A percentile compares a stretch with the other conserved stretches of the same genome.
phyloP scores from a whole-genome alignment of 2,329 filamentous ascomycete species.

The Phialophora tarda region DNA sequence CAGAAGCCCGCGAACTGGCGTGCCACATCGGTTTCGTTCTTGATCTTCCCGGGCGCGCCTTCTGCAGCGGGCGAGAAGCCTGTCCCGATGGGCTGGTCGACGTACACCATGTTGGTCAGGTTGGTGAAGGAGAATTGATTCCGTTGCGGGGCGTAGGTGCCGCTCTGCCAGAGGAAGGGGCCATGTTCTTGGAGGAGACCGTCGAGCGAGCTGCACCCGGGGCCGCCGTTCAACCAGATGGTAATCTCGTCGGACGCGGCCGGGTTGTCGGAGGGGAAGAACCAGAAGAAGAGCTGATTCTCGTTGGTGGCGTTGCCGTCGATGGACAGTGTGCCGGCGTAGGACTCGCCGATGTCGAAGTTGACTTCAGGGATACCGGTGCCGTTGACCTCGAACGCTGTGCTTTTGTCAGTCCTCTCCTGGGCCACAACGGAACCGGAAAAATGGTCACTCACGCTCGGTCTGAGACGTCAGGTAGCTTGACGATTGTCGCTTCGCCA shows the following conservation, averaged over 20 bases:
- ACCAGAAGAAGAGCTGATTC: conserved; percentile 53
- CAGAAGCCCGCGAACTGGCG: conserved; percentile 57
- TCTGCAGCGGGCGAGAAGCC: conserved; percentile 58
- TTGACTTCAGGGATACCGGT: conserved; percentile 68
- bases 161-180: conserved; percentile 68
- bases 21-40: conserved; percentile 54
- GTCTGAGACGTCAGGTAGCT: conserved; percentile 33
- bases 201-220: conserved; percentile 64
- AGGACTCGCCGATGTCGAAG: conserved; percentile 67
- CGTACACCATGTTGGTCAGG: conserved; percentile 42
- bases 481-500: conserved; percentile 29
- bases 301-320: conserved; percentile 46
- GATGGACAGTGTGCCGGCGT: conserved; percentile 61
- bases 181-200: conserved; percentile 70
- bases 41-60: conserved; percentile 50
- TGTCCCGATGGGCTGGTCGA: conserved; percentile 58
- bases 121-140: conserved; percentile 43
- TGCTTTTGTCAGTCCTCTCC: conserved; percentile 18
- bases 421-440: background rate
- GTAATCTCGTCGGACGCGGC: conserved; percentile 56
- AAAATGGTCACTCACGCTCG: conserved; percentile 28
- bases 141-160: conserved; percentile 66
- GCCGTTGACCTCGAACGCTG: conserved; percentile 69
- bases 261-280: conserved; percentile 59
- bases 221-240: conserved; percentile 62